Evolutionary conservation across 306 rosid genomes (phyloP).

Genomic region (Cucumis hystrix): DNA sequence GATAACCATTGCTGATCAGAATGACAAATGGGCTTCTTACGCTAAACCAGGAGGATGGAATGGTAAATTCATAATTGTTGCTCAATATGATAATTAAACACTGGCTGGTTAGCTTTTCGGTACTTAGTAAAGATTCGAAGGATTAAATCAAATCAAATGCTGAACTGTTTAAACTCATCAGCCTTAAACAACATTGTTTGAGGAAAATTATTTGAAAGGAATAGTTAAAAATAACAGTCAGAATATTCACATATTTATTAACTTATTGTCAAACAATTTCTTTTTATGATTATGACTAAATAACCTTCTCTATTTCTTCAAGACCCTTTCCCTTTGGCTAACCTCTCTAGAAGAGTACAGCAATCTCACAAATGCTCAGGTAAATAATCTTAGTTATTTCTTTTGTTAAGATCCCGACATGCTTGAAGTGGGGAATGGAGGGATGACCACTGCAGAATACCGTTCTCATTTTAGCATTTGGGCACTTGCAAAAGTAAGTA

Average conservation of each 20-base stretch:
- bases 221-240: neutral
- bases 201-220: neutral
- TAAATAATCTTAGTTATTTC: neutral
- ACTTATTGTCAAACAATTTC: neutral
- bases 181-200: neutral
- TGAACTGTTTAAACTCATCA: neutral
- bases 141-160: neutral
- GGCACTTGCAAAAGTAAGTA: constrained; percentile 57
- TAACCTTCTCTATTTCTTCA: neutral
- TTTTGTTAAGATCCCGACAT: constrained; percentile 58
- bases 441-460: constrained; percentile 63
- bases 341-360: neutral
- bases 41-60: constrained; percentile 87
- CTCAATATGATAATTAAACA: neutral
- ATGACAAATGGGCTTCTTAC: constrained; percentile 64
- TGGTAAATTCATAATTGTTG: constrained; percentile 24
- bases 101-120: neutral
- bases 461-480: constrained; percentile 76
- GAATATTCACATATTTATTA: neutral
- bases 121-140: neutral
- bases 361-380: neutral
- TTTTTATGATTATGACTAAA: neutral
- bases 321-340: neutral
- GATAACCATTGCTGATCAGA: constrained; percentile 47
- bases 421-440: constrained; percentile 82